A percentile compares a stretch with the other conserved stretches of the same genome.
phyloP scores from a whole-genome alignment of 371 early-diverging fungal species.

The Blakeslea trispora region DNA sequence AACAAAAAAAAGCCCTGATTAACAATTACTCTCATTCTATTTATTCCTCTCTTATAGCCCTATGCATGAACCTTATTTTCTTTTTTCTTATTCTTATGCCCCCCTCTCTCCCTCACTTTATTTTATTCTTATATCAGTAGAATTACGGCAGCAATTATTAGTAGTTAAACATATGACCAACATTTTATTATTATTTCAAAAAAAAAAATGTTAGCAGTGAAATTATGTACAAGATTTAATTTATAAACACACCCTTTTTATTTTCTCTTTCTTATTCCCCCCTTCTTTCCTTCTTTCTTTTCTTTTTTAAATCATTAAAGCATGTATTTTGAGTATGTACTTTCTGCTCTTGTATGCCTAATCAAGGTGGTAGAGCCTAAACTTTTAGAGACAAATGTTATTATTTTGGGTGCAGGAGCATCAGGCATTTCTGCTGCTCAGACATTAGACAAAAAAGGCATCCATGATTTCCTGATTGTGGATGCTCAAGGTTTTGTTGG shows the following conservation, averaged over 20 bases:
- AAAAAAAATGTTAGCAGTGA: not conserved
- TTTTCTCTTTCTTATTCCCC: slow-evolving; percentile 10
- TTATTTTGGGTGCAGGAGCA: slow-evolving; percentile 50
- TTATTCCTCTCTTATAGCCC: not conserved
- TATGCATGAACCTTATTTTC: slow-evolving; percentile 1
- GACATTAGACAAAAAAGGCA: slow-evolving; percentile 17
- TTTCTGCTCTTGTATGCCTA: slow-evolving; percentile 4
- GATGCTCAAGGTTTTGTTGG: slow-evolving; percentile 46
- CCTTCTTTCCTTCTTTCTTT: slow-evolving; percentile 11
- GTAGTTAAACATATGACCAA: too few species aligned
- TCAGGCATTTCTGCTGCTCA: slow-evolving; percentile 46
- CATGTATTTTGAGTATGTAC: slow-evolving; percentile 2
- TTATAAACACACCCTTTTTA: slow-evolving; percentile 4
- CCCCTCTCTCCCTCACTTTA: slow-evolving; percentile 4
- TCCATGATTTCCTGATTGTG: slow-evolving; percentile 40
- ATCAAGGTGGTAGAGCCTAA: slow-evolving; percentile 4
- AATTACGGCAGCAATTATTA: too few species aligned
- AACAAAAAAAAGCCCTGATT: slow-evolving; percentile 6
- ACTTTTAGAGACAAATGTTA: slow-evolving; percentile 29
- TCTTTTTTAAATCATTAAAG: slow-evolving; percentile 4
- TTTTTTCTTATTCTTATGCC: too few species aligned
- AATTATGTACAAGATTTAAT: not conserved
- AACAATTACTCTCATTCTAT: slow-evolving; percentile 7
- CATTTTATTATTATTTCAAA: too few species aligned
- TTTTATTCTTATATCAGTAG: slow-evolving; percentile 12